Evolutionary conservation across 495 filamentous ascomycete species (phyloP).

Genomic region (Parachaetomium inaequale): DNA sequence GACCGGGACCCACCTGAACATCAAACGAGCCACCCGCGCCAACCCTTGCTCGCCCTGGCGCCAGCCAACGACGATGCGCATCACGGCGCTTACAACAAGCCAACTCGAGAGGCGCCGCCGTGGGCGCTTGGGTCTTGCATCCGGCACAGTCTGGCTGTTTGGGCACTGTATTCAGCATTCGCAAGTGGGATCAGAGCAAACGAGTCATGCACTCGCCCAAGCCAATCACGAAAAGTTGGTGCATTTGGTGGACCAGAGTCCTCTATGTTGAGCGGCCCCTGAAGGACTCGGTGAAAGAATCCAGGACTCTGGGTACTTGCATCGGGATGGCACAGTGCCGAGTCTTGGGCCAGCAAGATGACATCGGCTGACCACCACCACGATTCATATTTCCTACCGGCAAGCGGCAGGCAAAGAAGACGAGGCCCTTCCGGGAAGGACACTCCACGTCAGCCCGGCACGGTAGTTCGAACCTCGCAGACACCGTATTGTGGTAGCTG

Average conservation of each 20-base stretch:
- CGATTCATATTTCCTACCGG: too few species aligned
- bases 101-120: not conserved
- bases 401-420: too few species aligned
- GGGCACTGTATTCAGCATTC: not conserved
- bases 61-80: not conserved
- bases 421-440: not conserved
- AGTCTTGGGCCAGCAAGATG: not conserved
- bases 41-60: not conserved
- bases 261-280: not conserved
- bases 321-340: not conserved
- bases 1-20: not conserved
- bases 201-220: not conserved
- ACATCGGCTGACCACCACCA: conserved; percentile 1
- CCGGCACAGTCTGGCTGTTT: not conserved
- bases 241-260: not conserved
- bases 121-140: not conserved
- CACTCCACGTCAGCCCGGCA: conserved; percentile 1
- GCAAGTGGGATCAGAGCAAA: not conserved
- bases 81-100: conserved; percentile 10
- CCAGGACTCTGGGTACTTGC: not conserved
- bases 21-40: conserved; percentile 1
- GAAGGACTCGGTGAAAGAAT: too few species aligned
- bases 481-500: too few species aligned
- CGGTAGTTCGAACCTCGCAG: too few species aligned
- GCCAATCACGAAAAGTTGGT: not conserved